Conservation (phyloP, 2,329 filamentous ascomycete species). For the Epichloe aotearoae region DNA sequence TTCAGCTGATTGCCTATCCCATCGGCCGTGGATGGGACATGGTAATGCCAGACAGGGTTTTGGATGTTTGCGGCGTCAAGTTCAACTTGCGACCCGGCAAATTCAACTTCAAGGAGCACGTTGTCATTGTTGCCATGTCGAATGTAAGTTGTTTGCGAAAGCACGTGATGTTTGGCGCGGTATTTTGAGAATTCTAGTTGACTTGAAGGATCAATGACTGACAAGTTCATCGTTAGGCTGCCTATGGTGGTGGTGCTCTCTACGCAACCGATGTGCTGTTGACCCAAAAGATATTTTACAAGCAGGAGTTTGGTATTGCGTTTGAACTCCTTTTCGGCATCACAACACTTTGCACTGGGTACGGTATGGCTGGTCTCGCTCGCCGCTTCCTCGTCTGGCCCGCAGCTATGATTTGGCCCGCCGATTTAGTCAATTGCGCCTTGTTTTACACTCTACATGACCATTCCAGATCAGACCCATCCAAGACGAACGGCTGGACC, state of each 20-base stretch:
- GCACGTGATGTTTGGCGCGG: neutral
- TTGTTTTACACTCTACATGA: slow-evolving; percentile 36
- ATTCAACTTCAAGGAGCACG: slow-evolving; percentile 51
- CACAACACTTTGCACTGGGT: slow-evolving; percentile 43
- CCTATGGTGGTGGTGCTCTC: slow-evolving; percentile 43
- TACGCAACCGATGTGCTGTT: slow-evolving; percentile 39
- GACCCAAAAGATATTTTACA: slow-evolving; percentile 42
- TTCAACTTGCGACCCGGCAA: slow-evolving; percentile 44
- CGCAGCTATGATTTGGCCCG: slow-evolving; percentile 45
- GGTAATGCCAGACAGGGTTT: slow-evolving; percentile 38
- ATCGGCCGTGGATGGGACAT: slow-evolving; percentile 41
- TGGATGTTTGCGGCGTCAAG: slow-evolving; percentile 36
- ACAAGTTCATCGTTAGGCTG: slow-evolving; percentile 25
- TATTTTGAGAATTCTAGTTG: neutral
- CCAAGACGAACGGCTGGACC: slow-evolving; percentile 44
- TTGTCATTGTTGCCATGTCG: slow-evolving; percentile 50
- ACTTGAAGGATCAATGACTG: neutral
- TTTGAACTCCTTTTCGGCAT: slow-evolving; percentile 42
- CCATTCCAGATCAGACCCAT: slow-evolving; percentile 31
- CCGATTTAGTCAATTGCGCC: slow-evolving; percentile 38
- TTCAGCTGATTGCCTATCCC: slow-evolving; percentile 50
- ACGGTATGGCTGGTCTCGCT: slow-evolving; percentile 41
- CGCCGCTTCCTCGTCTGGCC: slow-evolving; percentile 40
- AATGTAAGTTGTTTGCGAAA: slow-evolving; percentile 31
- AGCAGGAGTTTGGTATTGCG: slow-evolving; percentile 39